Percentiles rank a stretch among this genome's conserved stretches.
Conservation (phyloP, 176 grass and related monocot species). For the Luzula sylvatica region DNA sequence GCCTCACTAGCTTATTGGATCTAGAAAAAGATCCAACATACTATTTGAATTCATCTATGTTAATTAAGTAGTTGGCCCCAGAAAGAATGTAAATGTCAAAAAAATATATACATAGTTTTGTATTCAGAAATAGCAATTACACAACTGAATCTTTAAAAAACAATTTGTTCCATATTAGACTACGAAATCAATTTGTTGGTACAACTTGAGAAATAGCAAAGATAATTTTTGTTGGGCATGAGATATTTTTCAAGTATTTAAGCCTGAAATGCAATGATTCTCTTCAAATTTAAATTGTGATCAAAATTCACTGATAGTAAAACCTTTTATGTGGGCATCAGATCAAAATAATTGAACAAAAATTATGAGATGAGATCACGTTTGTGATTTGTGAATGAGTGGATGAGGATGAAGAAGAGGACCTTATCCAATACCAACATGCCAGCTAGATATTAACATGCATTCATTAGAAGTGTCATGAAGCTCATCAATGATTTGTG, state of each 20-base stretch:
- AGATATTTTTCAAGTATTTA: no score
- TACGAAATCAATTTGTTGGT: no score
- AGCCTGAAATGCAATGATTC: no score
- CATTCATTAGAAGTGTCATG: slow-evolving; percentile 9
- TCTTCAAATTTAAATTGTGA: no score
- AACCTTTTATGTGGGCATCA: slow-evolving; percentile 2
- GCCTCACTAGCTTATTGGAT: slow-evolving; percentile 9
- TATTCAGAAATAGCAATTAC: no score
- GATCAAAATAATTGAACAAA: background rate
- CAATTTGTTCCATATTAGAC: no score
- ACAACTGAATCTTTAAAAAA: no score
- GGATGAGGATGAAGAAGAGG: slow-evolving; percentile 19
- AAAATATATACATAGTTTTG: background rate
- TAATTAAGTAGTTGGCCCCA: background rate
- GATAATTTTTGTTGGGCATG: no score
- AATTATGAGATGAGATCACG: background rate
- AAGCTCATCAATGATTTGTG: slow-evolving; percentile 19
- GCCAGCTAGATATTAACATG: slow-evolving; percentile 15
- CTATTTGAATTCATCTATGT: background rate
- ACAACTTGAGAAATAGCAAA: no score
- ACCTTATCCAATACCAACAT: slow-evolving; percentile 23
- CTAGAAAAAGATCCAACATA: slow-evolving; percentile 11
- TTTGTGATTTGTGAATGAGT: background rate
- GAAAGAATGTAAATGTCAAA: background rate
- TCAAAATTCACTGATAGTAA: background rate